Percentiles rank a stretch among this genome's conserved stretches.
These are phyloP conservation scores for Phyllosticta citribraziliensis DNA, from an alignment of 2,329 filamentous ascomycete species.

Conservation along the genomic window DNA sequence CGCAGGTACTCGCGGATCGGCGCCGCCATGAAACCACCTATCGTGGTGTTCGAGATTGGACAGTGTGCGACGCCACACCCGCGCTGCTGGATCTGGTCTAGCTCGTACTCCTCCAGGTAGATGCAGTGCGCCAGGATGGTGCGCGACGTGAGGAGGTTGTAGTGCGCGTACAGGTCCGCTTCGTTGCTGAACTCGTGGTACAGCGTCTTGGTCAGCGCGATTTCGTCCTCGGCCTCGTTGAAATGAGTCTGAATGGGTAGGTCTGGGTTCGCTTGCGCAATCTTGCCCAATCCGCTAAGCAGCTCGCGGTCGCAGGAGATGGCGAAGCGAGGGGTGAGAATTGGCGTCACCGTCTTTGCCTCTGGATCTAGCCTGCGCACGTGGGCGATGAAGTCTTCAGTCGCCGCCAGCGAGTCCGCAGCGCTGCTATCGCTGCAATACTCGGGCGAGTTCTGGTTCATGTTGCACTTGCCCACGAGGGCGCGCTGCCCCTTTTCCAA, in stretches of 20 bases:
- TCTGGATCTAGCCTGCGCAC: constrained; percentile 13
- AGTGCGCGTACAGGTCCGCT: constrained; percentile 49
- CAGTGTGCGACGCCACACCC: constrained; percentile 55
- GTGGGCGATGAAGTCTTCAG: constrained; percentile 20
- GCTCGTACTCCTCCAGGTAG: constrained; percentile 49
- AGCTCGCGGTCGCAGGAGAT: constrained; percentile 49
- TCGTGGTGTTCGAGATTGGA: constrained; percentile 51
- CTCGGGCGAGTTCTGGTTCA: constrained; percentile 40
- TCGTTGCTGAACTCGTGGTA: constrained; percentile 50
- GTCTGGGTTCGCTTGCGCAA: constrained; percentile 37
- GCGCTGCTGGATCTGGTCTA: constrained; percentile 35
- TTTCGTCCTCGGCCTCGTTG: constrained; percentile 54
- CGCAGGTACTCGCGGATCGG: constrained; percentile 49
- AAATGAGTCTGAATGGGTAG: constrained; percentile 58
- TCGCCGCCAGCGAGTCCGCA: constrained; percentile 7
- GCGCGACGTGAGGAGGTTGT: constrained; percentile 43
- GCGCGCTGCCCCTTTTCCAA: constrained; percentile 46
- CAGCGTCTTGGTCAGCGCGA: constrained; percentile 43
- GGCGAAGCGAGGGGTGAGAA: constrained; percentile 42
- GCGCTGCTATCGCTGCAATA: constrained; percentile 21
- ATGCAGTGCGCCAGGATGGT: constrained; percentile 60
- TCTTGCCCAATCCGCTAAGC: constrained; percentile 45
- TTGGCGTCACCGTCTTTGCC: constrained; percentile 18
- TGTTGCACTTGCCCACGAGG: constrained; percentile 54
- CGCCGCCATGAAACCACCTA: constrained; percentile 49